Evolutionary conservation across 1,139 yeast genomes (phyloP), one percentile per base, ranked within the genome.

Genomic region (Taphrina communis): DNA sequence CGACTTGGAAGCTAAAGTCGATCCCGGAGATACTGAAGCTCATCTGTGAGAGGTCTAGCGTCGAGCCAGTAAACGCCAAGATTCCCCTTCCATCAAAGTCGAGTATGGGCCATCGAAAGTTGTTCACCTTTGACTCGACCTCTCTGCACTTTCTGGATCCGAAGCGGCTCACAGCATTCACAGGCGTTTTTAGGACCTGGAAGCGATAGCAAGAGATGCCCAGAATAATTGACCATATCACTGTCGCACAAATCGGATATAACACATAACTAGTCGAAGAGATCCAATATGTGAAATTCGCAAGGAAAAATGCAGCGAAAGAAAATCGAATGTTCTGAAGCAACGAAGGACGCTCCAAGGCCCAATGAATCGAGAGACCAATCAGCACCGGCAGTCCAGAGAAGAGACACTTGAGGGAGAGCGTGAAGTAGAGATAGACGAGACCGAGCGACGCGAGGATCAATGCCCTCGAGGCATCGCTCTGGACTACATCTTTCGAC

Each of bases 331-430:
- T 21, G 35, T 41, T 25, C 61, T 41, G 8, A 19, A 35, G 12
- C 35, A 41, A 42, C n/a, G 17, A 19, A 11, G 9, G 38, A 31
- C 17, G 19, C 5, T 31, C 55, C 48, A 55, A 14, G 14, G 46
- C 25, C 55, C 59, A 46, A 25, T 36, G 42, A 21, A 46, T 8
- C n/a, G 48, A 9, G 17, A 63, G 38, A 17, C 44, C 48, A 9
- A 48, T 19, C 36, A 63, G 38, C 6, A 38, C 55, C n/a, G 67
- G 67, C 56, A 63, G 48, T 36, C 67, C 67, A 19, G 61, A 14
- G 17, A 12, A 9, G 6, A 63, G 21, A 46, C 67, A 55, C 19
- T 19, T 44, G 41, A 55, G 14, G 19, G 67, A 53, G 41, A 51
- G 57, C 12, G 61, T 50, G 25, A 44, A 25, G 55, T 63, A 63